Evolutionary conservation across 495 filamentous ascomycete genomes (phyloP).

Genomic region (Saxispiralis lemnorum): DNA sequence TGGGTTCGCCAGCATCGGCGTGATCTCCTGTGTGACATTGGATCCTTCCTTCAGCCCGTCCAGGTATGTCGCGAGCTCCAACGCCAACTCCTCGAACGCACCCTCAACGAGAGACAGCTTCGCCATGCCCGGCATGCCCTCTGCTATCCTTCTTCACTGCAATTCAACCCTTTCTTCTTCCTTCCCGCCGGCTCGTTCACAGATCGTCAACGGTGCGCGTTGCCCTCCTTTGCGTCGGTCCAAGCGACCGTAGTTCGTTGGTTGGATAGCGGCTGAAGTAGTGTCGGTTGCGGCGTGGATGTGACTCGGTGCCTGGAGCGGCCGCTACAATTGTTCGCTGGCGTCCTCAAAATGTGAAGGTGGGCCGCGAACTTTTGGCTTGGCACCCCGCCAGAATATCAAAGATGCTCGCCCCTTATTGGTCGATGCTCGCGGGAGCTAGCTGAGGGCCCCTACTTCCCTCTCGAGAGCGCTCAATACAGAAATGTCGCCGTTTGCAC

Average conservation of each 20-base stretch:
- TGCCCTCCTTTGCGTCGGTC: background rate
- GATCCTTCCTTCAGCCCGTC: conserved; percentile 43
- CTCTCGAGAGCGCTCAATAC: too few species aligned
- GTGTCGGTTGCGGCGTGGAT: background rate
- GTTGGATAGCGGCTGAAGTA: background rate
- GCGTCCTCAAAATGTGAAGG: conserved; percentile 1
- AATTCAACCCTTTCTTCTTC: background rate
- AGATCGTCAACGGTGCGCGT: background rate
- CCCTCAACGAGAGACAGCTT: conserved; percentile 71
- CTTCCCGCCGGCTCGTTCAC: background rate
- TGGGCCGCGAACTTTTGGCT: conserved; percentile 3
- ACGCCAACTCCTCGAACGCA: conserved; percentile 67
- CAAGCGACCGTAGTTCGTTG: background rate
- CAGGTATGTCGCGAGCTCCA: conserved; percentile 75
- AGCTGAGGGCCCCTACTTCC: too few species aligned
- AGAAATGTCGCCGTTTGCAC: too few species aligned
- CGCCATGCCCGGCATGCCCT: conserved; percentile 23
- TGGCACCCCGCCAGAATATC: background rate
- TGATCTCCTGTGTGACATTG: conserved; percentile 48
- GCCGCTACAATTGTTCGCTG: background rate
- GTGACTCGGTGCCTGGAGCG: background rate
- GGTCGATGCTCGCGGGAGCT: too few species aligned
- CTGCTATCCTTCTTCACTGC: background rate
- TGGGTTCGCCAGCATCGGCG: conserved; percentile 38
- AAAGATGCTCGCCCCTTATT: too few species aligned